phyloP scores from a whole-genome alignment of 768 basidiomycete genomes.

The Lyophyllum decastes region DNA sequence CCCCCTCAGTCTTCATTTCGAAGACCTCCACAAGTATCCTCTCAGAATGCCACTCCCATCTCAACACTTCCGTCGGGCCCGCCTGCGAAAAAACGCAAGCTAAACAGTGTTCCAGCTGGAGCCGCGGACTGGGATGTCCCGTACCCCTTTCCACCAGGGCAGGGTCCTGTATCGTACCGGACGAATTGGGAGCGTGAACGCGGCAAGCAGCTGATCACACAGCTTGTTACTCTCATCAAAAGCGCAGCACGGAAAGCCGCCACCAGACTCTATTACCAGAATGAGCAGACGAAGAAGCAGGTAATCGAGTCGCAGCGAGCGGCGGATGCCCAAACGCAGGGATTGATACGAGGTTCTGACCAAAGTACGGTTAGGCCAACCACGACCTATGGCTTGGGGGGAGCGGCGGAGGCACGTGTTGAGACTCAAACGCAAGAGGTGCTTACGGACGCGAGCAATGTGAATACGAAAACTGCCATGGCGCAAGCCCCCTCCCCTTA shows the following conservation, averaged over 20 bases:
- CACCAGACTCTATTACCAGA: slow-evolving; percentile 45
- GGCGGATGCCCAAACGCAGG: background rate
- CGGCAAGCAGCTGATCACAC: slow-evolving; percentile 58
- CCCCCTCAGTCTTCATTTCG: slow-evolving; percentile 12
- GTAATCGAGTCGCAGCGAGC: slow-evolving; percentile 10
- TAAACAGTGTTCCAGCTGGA: slow-evolving; percentile 73
- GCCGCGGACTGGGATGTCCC: slow-evolving; percentile 84
- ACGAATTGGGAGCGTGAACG: slow-evolving; percentile 67
- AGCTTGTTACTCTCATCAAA: slow-evolving; percentile 63
- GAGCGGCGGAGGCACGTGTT: slow-evolving; percentile 10
- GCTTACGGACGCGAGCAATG: slow-evolving; percentile 26
- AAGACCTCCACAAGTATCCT: slow-evolving; percentile 5
- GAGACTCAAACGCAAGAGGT: slow-evolving; percentile 22
- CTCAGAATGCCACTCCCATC: background rate
- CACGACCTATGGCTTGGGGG: slow-evolving; percentile 29
- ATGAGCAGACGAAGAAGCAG: slow-evolving; percentile 17
- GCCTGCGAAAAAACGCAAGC: slow-evolving; percentile 59
- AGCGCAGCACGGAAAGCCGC: slow-evolving; percentile 63
- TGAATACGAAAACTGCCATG: background rate
- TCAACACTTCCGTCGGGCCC: slow-evolving; percentile 17
- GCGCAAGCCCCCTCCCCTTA: background rate
- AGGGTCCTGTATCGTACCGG: slow-evolving; percentile 69
- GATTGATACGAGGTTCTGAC: background rate
- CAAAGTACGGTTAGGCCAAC: slow-evolving; percentile 15
- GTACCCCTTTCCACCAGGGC: slow-evolving; percentile 71